phyloP scores from a whole-genome alignment of 2,329 filamentous ascomycete species.

The Gliomastix tumulicola region DNA sequence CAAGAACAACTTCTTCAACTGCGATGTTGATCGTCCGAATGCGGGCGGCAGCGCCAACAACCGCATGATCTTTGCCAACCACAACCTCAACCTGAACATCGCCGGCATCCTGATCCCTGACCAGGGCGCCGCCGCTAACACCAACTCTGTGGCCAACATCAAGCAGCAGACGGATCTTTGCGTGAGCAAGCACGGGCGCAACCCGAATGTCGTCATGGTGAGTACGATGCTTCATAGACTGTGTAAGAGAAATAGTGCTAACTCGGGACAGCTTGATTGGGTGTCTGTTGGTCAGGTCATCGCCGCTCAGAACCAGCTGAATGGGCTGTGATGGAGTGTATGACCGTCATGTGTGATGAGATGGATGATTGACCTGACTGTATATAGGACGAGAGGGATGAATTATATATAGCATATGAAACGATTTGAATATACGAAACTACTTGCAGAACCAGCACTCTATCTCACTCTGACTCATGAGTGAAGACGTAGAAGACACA shows the following conservation, averaged over 20 bases:
- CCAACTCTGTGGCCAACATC: constrained; percentile 24
- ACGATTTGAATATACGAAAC: no score
- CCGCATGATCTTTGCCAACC: constrained; percentile 14
- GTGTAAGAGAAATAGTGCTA: background rate
- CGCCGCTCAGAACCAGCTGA: constrained; percentile 6
- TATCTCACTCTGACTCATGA: no score
- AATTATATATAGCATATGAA: no score
- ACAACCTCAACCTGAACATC: constrained; percentile 9
- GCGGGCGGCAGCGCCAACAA: constrained; percentile 17
- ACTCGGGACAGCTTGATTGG: constrained; percentile 5
- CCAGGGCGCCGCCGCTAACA: constrained; percentile 16
- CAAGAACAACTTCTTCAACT: constrained; percentile 49
- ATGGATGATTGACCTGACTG: no score
- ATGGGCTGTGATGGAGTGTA: constrained; percentile 6
- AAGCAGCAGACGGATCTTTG: constrained; percentile 16
- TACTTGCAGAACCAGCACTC: no score
- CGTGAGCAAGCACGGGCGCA: constrained; percentile 9
- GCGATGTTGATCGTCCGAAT: constrained; percentile 52
- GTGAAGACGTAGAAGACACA: no score
- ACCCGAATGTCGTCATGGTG: constrained; percentile 18
- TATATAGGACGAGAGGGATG: no score
- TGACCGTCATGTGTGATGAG: no score
- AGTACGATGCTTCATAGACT: constrained; percentile 5
- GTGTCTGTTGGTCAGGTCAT: constrained; percentile 6
- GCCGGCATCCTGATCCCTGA: constrained; percentile 26